Evolutionary conservation across 2,329 filamentous ascomycete genomes (phyloP), one percentile per base, ranked within the genome.

Genomic region (Fusarium mangiferae): DNA sequence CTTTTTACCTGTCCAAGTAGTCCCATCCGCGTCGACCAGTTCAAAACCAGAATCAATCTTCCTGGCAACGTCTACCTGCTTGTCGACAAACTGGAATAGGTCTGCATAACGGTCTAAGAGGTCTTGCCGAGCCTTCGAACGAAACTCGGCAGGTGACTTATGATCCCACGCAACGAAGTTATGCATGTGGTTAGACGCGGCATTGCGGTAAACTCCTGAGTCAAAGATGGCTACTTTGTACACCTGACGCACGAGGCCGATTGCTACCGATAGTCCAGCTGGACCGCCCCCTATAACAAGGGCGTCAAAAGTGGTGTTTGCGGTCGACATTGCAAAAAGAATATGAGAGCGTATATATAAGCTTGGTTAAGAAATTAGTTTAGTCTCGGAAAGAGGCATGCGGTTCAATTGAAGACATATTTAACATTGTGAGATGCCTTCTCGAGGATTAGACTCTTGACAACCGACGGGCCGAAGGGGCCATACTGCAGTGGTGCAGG

Each of bases 131-230:
- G 64, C 30, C 17, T 20, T 28, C 3, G 20, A 24, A 6, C 66
- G 28, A 41, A 65, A 69, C 24, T 36, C 28, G 18, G 18, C 18
- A 6, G 66, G 61, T 12, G 28, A 18, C 12, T 9, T 5, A 35
- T 62, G 49, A 24, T 69, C 66, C 12, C 20, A 54, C 2, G 52
- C 80, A 6, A 77, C 72, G 4, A 85, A 65, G 10, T 73, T 81
- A 76, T 87, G 85, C 84, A 87, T 86, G 71, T 85, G 81, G 4
- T 74, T 72, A 9, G 83, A 77, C 13, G 75, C 66, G 30, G 75
- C 75, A 63, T 87, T 87, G 59, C 86, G 82, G 68, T 84, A 87
- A 22, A 33, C 20, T 49, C 46, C 46, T 35, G 26, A 33, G 30
- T 49, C 46, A 18, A 49, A 49, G 13, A 49, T 22, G 30, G 30